Evolutionary conservation across 306 rosid genomes (phyloP), one percentile per base, ranked within the genome.

Genomic region (Quercus alba): DNA sequence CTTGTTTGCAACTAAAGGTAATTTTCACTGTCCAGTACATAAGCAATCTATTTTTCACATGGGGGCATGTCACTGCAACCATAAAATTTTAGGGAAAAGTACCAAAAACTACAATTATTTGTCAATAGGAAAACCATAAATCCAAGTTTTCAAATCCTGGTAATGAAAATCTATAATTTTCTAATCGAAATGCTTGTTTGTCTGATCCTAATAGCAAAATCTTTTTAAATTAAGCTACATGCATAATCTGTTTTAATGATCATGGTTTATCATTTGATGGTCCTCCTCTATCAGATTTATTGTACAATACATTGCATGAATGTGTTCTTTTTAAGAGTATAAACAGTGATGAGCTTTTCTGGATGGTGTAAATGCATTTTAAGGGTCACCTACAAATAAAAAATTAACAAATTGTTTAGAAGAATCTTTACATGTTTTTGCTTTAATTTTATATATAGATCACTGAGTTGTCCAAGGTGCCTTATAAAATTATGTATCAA

Each of bases 1-100:
- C 97, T 67, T 96, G 98, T 79, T 69, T 85, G 25, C 94, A 93
- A 84, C 86, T 96, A 8, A 91, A 90, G 98, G 99, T 87, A 88
- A 87, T 80, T 54, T 56, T 28, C 66, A 62, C 21, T 54, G 26
- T 30, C 56, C 7, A 28, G 46, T 79, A 67, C n/a, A 10, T 51
- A 10, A 21, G 31, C 70, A 5, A 71, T 73, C 56, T 4, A 15
- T 20, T 54, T 68, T 1, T 57, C 28, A 19, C 26, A 18, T 58
- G 28, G 70, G 70, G 57, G 15, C 25, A 18, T 44, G 20, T 82
- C 68, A 30, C 58, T 44, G n/a, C 44, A 57, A 1, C 31, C 23
- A n/a, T 19, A 46, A 30, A 52, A 35, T 12, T 68, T 35, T 68
- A 35, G 26, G 26, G 15, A 4, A n/a, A 19, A 10, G 26, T n/a